These are phyloP conservation scores for Ogataea degrootiae DNA, from an alignment of 805 yeast genomes.

Conservation along the genomic window DNA sequence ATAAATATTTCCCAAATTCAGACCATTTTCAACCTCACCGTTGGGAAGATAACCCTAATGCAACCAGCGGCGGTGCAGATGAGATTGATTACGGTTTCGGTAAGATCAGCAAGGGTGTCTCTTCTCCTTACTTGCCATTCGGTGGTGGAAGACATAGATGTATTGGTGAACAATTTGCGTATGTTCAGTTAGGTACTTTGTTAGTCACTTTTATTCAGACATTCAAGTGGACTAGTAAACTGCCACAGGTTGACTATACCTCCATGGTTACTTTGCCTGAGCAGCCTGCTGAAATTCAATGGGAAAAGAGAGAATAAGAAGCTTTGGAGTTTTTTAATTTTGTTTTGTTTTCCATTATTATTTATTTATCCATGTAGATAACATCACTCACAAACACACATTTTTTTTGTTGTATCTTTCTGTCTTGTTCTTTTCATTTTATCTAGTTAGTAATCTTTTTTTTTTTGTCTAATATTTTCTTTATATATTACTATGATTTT, in stretches of 20 bases:
- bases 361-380: no score
- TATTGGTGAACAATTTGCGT: slow-evolving; percentile 98
- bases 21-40: slow-evolving; percentile 75
- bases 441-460: slow-evolving; percentile 1
- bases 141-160: slow-evolving; percentile 99
- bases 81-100: slow-evolving; percentile 95
- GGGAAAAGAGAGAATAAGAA: slow-evolving; percentile 56
- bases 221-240: slow-evolving; percentile 66
- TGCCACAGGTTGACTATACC: slow-evolving; percentile 72
- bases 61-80: slow-evolving; percentile 24
- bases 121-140: slow-evolving; percentile 93
- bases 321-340: not conserved
- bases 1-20: slow-evolving; percentile 75
- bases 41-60: slow-evolving; percentile 51
- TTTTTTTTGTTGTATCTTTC: no score
- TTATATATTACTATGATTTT: not conserved
- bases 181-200: slow-evolving; percentile 84
- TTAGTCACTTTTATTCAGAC: slow-evolving; percentile 70
- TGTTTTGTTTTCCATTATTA: no score
- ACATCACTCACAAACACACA: no score
- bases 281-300: slow-evolving; percentile 65
- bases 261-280: slow-evolving; percentile 92
- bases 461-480: not conserved
- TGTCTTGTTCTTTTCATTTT: not conserved
- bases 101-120: slow-evolving; percentile 90